Percentiles rank a stretch among this genome's conserved stretches.
Evolutionary conservation across 2,329 filamentous ascomycete genomes (phyloP).

Genomic region (Aspergillus puulaauensis): DNA sequence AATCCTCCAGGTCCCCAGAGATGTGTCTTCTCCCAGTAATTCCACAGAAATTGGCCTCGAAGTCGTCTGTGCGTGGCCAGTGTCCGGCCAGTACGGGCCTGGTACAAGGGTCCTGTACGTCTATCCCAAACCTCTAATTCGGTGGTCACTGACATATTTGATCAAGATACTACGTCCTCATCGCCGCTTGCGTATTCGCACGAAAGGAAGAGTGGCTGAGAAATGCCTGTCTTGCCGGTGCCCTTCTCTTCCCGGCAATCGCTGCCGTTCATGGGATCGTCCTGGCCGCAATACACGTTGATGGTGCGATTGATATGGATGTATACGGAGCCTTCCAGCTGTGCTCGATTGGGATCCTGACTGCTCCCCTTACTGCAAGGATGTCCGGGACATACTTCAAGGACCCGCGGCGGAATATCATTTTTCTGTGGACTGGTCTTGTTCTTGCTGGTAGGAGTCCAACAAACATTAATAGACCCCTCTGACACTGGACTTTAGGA

Average conservation of each 20-base stretch:
- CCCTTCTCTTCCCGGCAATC: slow-evolving; percentile 2
- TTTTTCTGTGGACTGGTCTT: slow-evolving; percentile 2
- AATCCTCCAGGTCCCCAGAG: background rate
- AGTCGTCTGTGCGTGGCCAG: slow-evolving; percentile 5
- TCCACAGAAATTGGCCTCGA: background rate
- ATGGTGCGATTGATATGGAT: slow-evolving; percentile 6
- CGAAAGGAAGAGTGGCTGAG: slow-evolving; percentile 6
- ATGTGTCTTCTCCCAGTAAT: background rate
- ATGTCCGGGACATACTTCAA: slow-evolving; percentile 5
- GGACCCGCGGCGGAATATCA: slow-evolving; percentile 1
- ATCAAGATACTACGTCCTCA: background rate
- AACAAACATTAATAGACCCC: background rate
- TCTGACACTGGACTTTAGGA: background rate
- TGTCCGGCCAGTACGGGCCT: slow-evolving; percentile 2
- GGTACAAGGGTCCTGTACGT: slow-evolving; percentile 1
- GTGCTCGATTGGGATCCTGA: slow-evolving; percentile 6
- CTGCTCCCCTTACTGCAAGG: slow-evolving; percentile 3
- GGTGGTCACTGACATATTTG: background rate
- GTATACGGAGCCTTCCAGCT: slow-evolving; percentile 4
- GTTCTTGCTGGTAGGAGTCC: background rate
- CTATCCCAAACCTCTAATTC: background rate
- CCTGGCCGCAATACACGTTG: background rate
- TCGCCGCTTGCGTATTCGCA: slow-evolving; percentile 4
- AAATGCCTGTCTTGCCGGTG: slow-evolving; percentile 3
- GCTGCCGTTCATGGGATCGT: slow-evolving; percentile 2